Evolutionary conservation across 495 filamentous ascomycete genomes (phyloP).

Genomic region (Evernia prunastri): DNA sequence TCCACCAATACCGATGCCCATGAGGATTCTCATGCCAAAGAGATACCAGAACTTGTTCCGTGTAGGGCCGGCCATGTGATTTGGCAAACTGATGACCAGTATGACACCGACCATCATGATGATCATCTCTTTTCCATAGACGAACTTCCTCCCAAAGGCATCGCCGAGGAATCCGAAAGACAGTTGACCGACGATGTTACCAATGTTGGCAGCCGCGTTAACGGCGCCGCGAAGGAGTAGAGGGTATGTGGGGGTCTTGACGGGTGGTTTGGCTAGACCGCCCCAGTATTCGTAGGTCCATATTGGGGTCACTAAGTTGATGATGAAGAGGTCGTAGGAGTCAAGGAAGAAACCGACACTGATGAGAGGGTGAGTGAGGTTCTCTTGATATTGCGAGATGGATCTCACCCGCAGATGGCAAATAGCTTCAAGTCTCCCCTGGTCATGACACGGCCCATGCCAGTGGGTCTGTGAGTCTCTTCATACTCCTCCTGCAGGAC

Average conservation of each 20-base stretch:
- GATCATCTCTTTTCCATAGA: constrained; percentile 86
- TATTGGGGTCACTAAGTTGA: constrained; percentile 62
- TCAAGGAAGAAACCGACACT: constrained; percentile 27
- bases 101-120: constrained; percentile 77
- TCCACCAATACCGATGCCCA: constrained; percentile 78
- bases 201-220: constrained; percentile 81
- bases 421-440: constrained; percentile 17
- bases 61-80: constrained; percentile 8
- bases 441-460: constrained; percentile 14
- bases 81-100: constrained; percentile 58
- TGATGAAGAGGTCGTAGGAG: constrained; percentile 69
- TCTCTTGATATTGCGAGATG: neutral
- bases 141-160: constrained; percentile 68
- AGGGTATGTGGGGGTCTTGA: constrained; percentile 51
- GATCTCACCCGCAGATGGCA: constrained; percentile 18
- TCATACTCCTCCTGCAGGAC: constrained; percentile 17
- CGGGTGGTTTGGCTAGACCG: constrained; percentile 33
- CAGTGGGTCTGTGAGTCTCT: neutral
- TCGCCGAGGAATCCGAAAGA: constrained; percentile 78
- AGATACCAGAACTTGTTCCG: constrained; percentile 67
- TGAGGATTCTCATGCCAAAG: constrained; percentile 53
- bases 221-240: constrained; percentile 65
- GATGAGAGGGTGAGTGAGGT: constrained; percentile 11
- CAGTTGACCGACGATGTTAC: constrained; percentile 80
- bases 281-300: constrained; percentile 30